phyloP scores from a whole-genome alignment of 1,284 basidiomycete genomes.

The Cutaneotrichosporon sp. region DNA sequence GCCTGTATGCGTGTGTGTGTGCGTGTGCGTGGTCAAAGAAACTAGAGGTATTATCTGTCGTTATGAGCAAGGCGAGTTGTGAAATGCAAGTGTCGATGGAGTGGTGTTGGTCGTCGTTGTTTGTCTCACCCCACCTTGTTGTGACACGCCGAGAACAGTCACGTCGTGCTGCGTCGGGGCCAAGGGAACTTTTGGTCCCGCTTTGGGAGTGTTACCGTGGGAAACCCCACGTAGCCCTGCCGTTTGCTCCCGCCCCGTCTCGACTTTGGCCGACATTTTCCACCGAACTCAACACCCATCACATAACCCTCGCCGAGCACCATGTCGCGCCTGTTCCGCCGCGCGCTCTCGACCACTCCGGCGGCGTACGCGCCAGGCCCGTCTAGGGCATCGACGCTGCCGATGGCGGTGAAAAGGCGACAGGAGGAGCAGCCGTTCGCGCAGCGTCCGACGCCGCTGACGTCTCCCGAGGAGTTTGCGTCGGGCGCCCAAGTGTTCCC shows the following conservation, averaged over 20 bases:
- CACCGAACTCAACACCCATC: background rate
- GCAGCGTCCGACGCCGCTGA: constrained; percentile 20
- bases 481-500: constrained; percentile 24
- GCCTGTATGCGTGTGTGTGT: background rate
- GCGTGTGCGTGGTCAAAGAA: background rate
- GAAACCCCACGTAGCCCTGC: too few species aligned
- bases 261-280: constrained; percentile 14
- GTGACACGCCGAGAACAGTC: background rate
- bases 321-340: constrained; percentile 40
- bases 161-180: too few species aligned
- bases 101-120: background rate
- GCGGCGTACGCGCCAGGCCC: constrained; percentile 20
- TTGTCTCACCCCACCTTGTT: background rate
- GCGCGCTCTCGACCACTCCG: constrained; percentile 22
- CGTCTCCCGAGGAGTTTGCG: constrained; percentile 17
- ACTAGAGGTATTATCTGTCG: background rate
- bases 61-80: too few species aligned
- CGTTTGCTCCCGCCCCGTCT: background rate
- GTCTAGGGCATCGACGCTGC: constrained; percentile 23
- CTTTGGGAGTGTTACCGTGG: too few species aligned
- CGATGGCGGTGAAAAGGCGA: constrained; percentile 33
- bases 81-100: background rate
- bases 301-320: constrained; percentile 1
- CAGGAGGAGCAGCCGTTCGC: constrained; percentile 21
- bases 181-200: too few species aligned